Base-by-base conservation (phyloP, 2,329 filamentous ascomycete genomes). In the Lasiodiplodia gonubiensis region DNA sequence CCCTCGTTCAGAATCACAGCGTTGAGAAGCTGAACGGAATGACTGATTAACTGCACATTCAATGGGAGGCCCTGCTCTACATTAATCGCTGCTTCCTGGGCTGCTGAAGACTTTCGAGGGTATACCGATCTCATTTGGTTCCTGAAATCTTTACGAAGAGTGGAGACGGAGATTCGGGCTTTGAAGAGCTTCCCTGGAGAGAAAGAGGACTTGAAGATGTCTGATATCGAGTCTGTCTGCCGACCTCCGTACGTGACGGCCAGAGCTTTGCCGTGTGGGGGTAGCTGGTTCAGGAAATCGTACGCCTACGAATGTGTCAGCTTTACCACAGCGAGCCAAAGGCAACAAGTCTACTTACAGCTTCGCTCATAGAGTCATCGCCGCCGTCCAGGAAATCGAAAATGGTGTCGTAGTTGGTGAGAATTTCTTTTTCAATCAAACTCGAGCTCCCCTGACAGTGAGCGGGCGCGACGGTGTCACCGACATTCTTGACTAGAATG, bases 361-460 rank as follows among this genome's bases (percentile, higher is more conserved):
- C 67, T 67, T 71, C 71, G 67, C 78, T 80, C 18, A 74, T 74
- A 2, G 66, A 64, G 68, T 94, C 89, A 53, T 92, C 86, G 80
- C 55, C 65, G 18, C 94, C 86, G 70, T 89, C 88, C 65, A 98
- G 84, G 73, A 94, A 91, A 52, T 88, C 86, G 85, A 95, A 97
- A 27, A 99, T 80, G 69, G 94, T 89, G 65, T 92, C 86, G 73
- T 97, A 97, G 77, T 96, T 92, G 67, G 89, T 86, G 71, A 95
- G 82, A 25, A 98, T 89, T 72, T 94, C 92, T 14, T 87, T 85
- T 75, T 98, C 93, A 2, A 98, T 84, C 1, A 85, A 30, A 25
- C 52, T 66, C 12, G 35, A 51, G 64, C 52, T 51, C 23, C 64
- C 64, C 14, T 23, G 53, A 68, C 69, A 53, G n/a, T 64, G 53